These are phyloP conservation scores for Pythium angustatum DNA, from an alignment of 352 stramenopile species.

Conservation along the genomic window DNA sequence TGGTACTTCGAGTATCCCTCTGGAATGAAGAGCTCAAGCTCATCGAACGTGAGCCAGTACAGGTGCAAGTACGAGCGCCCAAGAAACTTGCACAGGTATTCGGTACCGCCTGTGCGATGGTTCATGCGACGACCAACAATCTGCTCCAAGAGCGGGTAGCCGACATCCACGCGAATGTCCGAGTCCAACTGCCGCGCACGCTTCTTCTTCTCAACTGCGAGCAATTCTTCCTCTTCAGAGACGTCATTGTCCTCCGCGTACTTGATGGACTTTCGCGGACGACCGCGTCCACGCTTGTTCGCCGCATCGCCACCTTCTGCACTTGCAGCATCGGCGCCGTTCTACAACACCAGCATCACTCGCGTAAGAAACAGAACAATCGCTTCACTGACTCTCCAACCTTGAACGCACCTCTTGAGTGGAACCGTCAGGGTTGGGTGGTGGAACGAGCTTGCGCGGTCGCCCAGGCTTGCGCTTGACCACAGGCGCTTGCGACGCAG, in stretches of 20 bases:
- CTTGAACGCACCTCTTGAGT: constrained; percentile 2
- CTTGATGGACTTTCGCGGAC: constrained; percentile 67
- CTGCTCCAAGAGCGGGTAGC: constrained; percentile 74
- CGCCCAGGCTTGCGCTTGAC: constrained; percentile 26
- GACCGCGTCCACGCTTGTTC: constrained; percentile 25
- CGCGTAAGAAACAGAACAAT: background rate
- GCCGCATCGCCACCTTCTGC: background rate
- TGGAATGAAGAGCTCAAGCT: constrained; percentile 82
- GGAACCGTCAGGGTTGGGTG: background rate
- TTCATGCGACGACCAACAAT: constrained; percentile 86
- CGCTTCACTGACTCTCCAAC: background rate
- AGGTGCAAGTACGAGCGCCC: constrained; percentile 87
- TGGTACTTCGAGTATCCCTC: constrained; percentile 87
- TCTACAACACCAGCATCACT: too few relatives aligned
- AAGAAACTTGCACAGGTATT: constrained; percentile 90
- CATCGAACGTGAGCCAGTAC: constrained; percentile 88
- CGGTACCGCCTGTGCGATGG: constrained; percentile 58
- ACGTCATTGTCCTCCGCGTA: constrained; percentile 73
- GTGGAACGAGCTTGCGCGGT: constrained; percentile 9
- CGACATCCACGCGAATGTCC: constrained; percentile 47
- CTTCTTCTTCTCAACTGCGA: constrained; percentile 64
- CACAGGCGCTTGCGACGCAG: background rate
- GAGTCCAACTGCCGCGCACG: constrained; percentile 79
- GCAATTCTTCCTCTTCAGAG: constrained; percentile 64
- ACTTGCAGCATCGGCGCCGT: background rate